These are phyloP conservation scores for Taphrina pruni DNA, from an alignment of 1,139 yeast species.

Conservation along the genomic window DNA sequence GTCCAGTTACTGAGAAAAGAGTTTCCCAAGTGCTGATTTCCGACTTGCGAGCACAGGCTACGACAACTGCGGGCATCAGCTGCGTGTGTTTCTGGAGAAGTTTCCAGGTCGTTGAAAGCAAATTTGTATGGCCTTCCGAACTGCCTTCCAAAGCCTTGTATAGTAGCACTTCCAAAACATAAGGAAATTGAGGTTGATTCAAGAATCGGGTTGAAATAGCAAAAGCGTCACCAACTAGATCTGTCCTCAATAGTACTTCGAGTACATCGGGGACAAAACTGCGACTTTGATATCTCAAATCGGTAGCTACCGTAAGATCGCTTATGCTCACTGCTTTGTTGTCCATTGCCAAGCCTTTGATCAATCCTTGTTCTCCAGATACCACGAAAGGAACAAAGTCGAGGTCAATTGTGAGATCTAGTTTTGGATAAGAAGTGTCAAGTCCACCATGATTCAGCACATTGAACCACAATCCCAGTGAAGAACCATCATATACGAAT, in stretches of 20 bases:
- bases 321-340: background rate
- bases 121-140: background rate
- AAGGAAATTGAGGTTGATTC: conserved; percentile 54
- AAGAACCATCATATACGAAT: conserved; percentile 7
- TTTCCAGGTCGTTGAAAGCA: conserved; percentile 9
- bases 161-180: conserved; percentile 58
- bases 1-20: conserved; percentile 57
- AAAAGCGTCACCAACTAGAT: conserved; percentile 12
- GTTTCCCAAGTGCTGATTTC: conserved; percentile 67
- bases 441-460: background rate
- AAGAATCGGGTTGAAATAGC: conserved; percentile 5
- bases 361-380: conserved; percentile 13
- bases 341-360: conserved; percentile 13
- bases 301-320: background rate
- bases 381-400: conserved; percentile 23
- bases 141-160: conserved; percentile 52
- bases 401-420: background rate
- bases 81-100: conserved; percentile 16
- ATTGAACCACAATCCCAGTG: conserved; percentile 12
- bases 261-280: conserved; percentile 17
- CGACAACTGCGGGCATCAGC: conserved; percentile 53
- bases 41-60: conserved; percentile 68
- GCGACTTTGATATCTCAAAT: background rate
- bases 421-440: background rate
- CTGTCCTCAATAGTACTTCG: conserved; percentile 1